A percentile compares a stretch with the other conserved stretches of the same genome.
phyloP scores from a whole-genome alignment of 176 grass and related monocot species.

The Juncus effusus region DNA sequence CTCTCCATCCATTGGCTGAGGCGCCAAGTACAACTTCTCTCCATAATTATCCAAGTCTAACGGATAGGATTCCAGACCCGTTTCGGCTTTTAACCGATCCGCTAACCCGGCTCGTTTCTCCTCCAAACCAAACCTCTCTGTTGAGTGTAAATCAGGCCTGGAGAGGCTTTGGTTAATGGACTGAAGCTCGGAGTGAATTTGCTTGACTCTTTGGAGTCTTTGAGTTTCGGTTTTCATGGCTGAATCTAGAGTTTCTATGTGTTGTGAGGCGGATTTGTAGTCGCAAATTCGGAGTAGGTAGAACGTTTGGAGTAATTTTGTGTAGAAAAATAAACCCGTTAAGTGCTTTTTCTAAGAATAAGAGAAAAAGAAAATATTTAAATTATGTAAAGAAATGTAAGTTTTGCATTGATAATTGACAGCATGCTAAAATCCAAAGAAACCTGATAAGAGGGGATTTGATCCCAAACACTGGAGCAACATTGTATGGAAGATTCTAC shows the following conservation, averaged over 20 bases:
- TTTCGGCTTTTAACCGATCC: conserved; percentile 41
- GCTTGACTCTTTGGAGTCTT: conserved; percentile 41
- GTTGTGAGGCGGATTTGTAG: conserved; percentile 68
- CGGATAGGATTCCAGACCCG: conserved; percentile 48
- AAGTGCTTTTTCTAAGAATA: conserved; percentile 57
- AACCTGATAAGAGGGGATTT: conserved; percentile 62
- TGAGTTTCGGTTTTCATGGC: conserved; percentile 63
- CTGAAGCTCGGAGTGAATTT: conserved; percentile 45
- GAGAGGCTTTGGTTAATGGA: conserved; percentile 47
- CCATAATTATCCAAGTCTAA: conserved; percentile 59
- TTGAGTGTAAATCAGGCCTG: conserved; percentile 38
- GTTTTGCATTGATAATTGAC: background rate
- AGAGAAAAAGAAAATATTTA: background rate
- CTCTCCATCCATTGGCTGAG: conserved; percentile 86
- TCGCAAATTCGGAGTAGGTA: conserved; percentile 84
- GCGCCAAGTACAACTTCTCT: conserved; percentile 82
- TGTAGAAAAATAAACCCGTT: conserved; percentile 85
- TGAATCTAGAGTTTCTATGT: conserved; percentile 55
- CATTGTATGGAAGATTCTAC: conserved; percentile 45
- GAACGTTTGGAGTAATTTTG: conserved; percentile 70
- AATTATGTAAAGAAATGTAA: background rate
- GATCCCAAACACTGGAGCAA: conserved; percentile 48
- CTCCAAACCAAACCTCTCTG: conserved; percentile 44
- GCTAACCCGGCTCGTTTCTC: conserved; percentile 60
- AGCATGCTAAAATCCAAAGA: background rate